A percentile compares a stretch with the other conserved stretches of the same genome.
These are phyloP conservation scores for Bimuria novae-zelandiae DNA, from an alignment of 2,329 filamentous ascomycete species.

Conservation along the genomic window DNA sequence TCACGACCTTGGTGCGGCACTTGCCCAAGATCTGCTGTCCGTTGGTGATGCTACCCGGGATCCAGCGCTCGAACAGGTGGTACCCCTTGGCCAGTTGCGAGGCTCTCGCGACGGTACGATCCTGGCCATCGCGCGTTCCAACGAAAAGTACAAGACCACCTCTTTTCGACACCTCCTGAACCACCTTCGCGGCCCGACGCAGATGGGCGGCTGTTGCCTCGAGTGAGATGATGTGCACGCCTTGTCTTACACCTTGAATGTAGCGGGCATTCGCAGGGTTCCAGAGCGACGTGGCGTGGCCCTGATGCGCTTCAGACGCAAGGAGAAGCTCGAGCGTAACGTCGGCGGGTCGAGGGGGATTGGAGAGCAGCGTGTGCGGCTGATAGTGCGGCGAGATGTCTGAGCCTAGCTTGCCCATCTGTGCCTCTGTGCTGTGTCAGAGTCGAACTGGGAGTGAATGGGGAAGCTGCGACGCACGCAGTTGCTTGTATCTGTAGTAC, in stretches of 20 bases:
- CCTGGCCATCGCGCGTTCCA: conserved; percentile 82
- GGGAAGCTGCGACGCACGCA: conserved; percentile 31
- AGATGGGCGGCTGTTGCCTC: conserved; percentile 88
- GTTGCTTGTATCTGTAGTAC: conserved; percentile 50
- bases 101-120: conserved; percentile 77
- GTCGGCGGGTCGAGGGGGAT: conserved; percentile 77
- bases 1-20: conserved; percentile 73
- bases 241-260: conserved; percentile 87
- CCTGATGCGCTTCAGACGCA: conserved; percentile 61
- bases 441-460: background rate
- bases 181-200: conserved; percentile 88
- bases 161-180: conserved; percentile 80
- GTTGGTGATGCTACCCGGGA: conserved; percentile 89
- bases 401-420: conserved; percentile 46
- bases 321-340: conserved; percentile 86
- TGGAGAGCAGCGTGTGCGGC: conserved; percentile 67
- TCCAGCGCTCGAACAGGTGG: conserved; percentile 93
- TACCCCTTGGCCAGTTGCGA: conserved; percentile 78
- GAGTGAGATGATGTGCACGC: conserved; percentile 90
- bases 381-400: conserved; percentile 60
- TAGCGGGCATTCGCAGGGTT: conserved; percentile 93
- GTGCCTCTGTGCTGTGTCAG: conserved; percentile 36
- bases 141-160: conserved; percentile 90
- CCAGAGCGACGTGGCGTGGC: conserved; percentile 89
- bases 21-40: conserved; percentile 81